Conservation (phyloP, 1,284 basidiomycete species). For the Trichosporon coremiiforme region DNA sequence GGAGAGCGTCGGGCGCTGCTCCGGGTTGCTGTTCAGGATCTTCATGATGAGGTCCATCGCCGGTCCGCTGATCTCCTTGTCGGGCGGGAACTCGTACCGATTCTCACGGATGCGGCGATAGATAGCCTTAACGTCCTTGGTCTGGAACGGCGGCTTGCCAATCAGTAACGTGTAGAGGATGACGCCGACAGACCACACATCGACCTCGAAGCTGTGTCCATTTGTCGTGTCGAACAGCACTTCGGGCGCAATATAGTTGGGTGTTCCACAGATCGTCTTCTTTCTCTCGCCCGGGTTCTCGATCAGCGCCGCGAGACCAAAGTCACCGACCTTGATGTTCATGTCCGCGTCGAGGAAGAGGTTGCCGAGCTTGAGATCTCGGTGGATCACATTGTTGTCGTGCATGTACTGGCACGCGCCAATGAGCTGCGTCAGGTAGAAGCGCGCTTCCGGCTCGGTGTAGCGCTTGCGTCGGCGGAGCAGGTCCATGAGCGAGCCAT, state of each 20-base stretch:
- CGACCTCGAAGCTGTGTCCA: conserved; percentile 97
- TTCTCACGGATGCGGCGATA: conserved; percentile 95
- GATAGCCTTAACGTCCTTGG: conserved; percentile 92
- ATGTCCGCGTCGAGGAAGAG: conserved; percentile 88
- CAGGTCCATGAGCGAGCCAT: conserved; percentile 81
- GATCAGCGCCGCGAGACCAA: conserved; percentile 93
- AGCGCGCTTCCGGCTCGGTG: conserved; percentile 88
- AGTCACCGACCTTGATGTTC: conserved; percentile 97
- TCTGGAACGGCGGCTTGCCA: conserved; percentile 95
- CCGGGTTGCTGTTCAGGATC: conserved; percentile 82
- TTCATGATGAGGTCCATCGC: conserved; percentile 77
- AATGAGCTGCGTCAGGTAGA: conserved; percentile 90
- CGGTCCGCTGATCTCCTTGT: conserved; percentile 70
- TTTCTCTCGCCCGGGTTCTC: conserved; percentile 95
- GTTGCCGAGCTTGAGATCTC: conserved; percentile 94
- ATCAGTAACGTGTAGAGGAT: conserved; percentile 94
- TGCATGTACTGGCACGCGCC: conserved; percentile 98
- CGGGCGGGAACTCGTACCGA: conserved; percentile 86
- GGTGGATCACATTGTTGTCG: conserved; percentile 88
- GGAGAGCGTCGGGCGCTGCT: conserved; percentile 75
- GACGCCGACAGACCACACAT: conserved; percentile 96
- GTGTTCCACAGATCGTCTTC: conserved; percentile 98
- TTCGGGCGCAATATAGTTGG: conserved; percentile 98
- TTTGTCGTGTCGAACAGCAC: conserved; percentile 94
- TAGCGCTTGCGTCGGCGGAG: conserved; percentile 84